Conservation (phyloP, 1,284 basidiomycete genomes). For the Golubevia sp. region DNA sequence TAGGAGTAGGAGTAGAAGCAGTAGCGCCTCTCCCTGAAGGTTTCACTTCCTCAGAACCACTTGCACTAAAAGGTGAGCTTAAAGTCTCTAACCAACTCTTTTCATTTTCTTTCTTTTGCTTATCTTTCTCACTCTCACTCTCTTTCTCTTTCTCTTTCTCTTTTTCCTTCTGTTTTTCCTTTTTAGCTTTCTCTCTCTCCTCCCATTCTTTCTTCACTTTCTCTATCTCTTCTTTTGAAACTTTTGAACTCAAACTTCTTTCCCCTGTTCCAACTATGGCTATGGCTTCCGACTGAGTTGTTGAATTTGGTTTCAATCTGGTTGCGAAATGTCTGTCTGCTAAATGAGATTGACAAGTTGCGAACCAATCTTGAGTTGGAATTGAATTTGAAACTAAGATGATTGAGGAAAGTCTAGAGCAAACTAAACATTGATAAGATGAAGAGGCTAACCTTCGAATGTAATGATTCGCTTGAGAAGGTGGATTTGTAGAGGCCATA, state of each 20-base stretch:
- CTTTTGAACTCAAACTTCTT: conserved; percentile 22
- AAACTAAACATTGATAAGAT: conserved; percentile 36
- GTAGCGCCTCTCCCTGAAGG: no score
- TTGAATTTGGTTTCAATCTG: neutral
- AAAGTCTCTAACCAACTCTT: neutral
- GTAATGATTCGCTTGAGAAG: conserved; percentile 29
- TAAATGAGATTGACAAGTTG: conserved; percentile 38
- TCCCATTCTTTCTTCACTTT: conserved; percentile 35
- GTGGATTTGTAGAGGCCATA: neutral
- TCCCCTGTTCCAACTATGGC: neutral
- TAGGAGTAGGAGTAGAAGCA: no score
- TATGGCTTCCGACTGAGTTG: neutral
- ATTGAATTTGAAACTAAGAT: conserved; percentile 36
- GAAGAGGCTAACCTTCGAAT: conserved; percentile 39
- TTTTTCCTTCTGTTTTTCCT: conserved; percentile 1
- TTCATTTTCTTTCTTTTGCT: conserved; percentile 19
- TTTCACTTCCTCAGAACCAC: no score
- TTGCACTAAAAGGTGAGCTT: no score
- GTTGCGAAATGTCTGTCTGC: conserved; percentile 39
- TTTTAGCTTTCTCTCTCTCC: conserved; percentile 7
- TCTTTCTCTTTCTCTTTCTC: conserved; percentile 5
- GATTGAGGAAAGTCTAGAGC: conserved; percentile 27
- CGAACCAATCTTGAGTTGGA: conserved; percentile 42
- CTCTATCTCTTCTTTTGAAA: conserved; percentile 33
- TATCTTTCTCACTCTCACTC: conserved; percentile 10